These are phyloP conservation scores for Xanthoconium separans DNA, from an alignment of 1,284 basidiomycete genomes.

Conservation along the genomic window DNA sequence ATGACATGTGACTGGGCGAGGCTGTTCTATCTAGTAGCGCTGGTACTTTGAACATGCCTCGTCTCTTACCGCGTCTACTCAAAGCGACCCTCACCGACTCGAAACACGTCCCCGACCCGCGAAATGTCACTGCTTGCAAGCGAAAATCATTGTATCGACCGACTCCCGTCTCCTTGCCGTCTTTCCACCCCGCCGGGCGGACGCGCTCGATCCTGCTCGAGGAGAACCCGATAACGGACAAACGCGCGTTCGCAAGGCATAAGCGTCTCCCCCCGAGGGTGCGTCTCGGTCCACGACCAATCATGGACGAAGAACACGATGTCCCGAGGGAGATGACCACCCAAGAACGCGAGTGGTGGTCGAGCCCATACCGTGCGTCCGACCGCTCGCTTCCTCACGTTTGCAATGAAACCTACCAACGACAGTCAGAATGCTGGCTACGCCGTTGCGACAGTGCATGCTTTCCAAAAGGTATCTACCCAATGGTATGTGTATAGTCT, in stretches of 20 bases:
- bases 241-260: constrained; percentile 47
- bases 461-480: constrained; percentile 54
- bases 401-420: not conserved
- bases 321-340: constrained; percentile 54
- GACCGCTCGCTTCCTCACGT: not conserved
- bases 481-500: constrained; percentile 42
- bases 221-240: constrained; percentile 52
- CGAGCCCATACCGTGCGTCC: constrained; percentile 70
- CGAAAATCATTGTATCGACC: constrained; percentile 40
- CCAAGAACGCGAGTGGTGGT: constrained; percentile 64
- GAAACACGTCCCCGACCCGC: constrained; percentile 12
- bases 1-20: constrained; percentile 24
- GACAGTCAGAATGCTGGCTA: constrained; percentile 71
- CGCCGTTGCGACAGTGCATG: constrained; percentile 57
- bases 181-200: constrained; percentile 44
- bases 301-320: constrained; percentile 33
- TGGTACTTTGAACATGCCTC: constrained; percentile 47
- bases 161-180: constrained; percentile 36
- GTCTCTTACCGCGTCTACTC: constrained; percentile 62
- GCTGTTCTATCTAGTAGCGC: not conserved
- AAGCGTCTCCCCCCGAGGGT: constrained; percentile 56
- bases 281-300: constrained; percentile 25
- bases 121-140: constrained; percentile 13
- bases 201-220: constrained; percentile 58
- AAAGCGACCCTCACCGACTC: constrained; percentile 20